A percentile compares a stretch with the other conserved stretches of the same genome.
These are phyloP conservation scores for Parmelia sp. DNA, from an alignment of 495 filamentous ascomycete species.

Conservation along the genomic window DNA sequence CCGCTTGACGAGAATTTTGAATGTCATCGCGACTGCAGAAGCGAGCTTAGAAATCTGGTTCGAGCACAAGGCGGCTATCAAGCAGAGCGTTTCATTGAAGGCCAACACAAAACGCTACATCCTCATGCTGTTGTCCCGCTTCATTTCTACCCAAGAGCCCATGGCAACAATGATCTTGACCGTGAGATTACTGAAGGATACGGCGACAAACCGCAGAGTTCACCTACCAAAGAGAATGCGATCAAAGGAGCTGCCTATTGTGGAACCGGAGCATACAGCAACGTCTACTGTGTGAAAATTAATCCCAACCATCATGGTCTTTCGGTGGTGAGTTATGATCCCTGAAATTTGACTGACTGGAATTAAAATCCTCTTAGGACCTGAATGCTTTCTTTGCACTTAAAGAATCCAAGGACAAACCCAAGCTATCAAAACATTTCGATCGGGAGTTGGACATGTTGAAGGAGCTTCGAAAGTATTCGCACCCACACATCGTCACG, in stretches of 20 bases:
- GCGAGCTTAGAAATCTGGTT: too few species aligned
- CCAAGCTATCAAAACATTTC: not conserved
- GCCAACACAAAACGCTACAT: constrained; percentile 10
- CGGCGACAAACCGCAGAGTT: not conserved
- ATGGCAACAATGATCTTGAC: not conserved
- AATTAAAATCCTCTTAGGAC: not conserved
- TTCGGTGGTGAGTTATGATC: not conserved
- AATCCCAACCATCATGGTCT: constrained; percentile 16
- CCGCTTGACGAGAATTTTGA: too few species aligned
- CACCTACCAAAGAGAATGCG: not conserved
- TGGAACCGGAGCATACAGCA: constrained; percentile 7
- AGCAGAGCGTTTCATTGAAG: constrained; percentile 7
- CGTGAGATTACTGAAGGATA: not conserved
- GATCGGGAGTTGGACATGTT: constrained; percentile 10
- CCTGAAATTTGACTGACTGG: not conserved
- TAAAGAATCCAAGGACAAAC: too few species aligned
- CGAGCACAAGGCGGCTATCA: too few species aligned
- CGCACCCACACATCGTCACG: constrained; percentile 11
- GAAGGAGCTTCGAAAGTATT: constrained; percentile 1
- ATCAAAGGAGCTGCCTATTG: not conserved
- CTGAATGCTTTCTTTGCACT: too few species aligned
- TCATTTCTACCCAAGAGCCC: constrained; percentile 4
- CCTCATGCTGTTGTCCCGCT: not conserved
- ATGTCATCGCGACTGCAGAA: too few species aligned
- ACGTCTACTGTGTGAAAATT: constrained; percentile 13